Percentiles rank a stretch among this genome's conserved stretches.
Conservation (phyloP, 2,329 filamentous ascomycete species). For the Blastomyces silverae region DNA sequence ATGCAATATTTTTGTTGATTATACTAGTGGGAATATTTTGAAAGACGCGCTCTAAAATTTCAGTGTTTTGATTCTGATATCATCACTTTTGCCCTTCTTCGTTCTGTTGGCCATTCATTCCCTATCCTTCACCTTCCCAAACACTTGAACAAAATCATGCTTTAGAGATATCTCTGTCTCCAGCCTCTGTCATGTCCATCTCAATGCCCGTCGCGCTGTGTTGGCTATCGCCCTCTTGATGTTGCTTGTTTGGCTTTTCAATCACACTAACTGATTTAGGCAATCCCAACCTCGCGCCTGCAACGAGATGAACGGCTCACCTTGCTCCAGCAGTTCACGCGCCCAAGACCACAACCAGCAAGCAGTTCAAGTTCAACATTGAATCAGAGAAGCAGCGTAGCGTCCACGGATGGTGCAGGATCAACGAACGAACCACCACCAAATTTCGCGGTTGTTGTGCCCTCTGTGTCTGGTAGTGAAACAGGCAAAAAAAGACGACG, state of each 20-base stretch:
- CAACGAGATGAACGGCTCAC: background rate
- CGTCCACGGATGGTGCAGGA: background rate
- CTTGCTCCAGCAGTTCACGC: slow-evolving; percentile 6
- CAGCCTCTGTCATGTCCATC: background rate
- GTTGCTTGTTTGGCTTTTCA: slow-evolving; percentile 7
- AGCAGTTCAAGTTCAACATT: background rate
- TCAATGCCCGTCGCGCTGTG: background rate
- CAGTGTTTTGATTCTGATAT: background rate
- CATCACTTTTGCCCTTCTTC: background rate
- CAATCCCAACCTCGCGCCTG: slow-evolving; percentile 2
- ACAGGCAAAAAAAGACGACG: slow-evolving; percentile 4
- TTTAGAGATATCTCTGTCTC: no score
- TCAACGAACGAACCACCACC: background rate
- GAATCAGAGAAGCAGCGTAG: background rate
- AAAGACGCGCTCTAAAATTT: background rate
- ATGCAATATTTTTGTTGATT: background rate
- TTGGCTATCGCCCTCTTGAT: no score
- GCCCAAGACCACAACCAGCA: background rate
- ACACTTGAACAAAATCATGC: no score
- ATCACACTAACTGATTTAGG: slow-evolving; percentile 14
- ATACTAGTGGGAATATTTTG: no score
- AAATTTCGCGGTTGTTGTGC: background rate
- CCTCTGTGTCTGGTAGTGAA: background rate
- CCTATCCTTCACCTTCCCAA: background rate
- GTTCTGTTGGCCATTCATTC: background rate